These are phyloP conservation scores for Cladosporium austrohemisphaericum DNA, from an alignment of 2,329 filamentous ascomycete genomes.

Conservation along the genomic window DNA sequence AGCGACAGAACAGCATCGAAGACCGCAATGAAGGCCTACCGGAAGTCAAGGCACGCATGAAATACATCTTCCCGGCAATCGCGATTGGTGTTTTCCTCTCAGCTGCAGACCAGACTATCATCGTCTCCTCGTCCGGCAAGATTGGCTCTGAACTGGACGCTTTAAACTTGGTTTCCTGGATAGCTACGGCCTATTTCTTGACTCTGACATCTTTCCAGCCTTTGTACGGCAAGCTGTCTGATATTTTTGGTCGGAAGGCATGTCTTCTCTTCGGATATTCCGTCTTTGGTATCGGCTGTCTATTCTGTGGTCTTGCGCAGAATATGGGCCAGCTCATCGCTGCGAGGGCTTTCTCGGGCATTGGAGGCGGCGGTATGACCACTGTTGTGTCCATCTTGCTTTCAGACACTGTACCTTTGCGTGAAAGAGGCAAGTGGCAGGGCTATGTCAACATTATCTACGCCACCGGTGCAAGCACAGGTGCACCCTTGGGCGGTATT, in stretches of 20 bases:
- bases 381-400: constrained; percentile 86
- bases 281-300: constrained; percentile 62
- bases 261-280: constrained; percentile 62
- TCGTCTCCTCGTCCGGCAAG: constrained; percentile 71
- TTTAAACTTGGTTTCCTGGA: constrained; percentile 71
- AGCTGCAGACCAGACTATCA: constrained; percentile 72
- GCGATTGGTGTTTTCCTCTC: constrained; percentile 66
- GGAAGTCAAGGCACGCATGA: constrained; percentile 49
- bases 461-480: constrained; percentile 63
- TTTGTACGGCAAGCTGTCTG: constrained; percentile 66
- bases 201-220: constrained; percentile 73
- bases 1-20: constrained; percentile 32
- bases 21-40: constrained; percentile 41
- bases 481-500: constrained; percentile 67
- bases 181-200: constrained; percentile 68
- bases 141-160: constrained; percentile 74
- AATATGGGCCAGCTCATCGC: constrained; percentile 64
- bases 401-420: constrained; percentile 68
- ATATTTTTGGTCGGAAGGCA: constrained; percentile 67
- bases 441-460: constrained; percentile 70
- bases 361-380: constrained; percentile 83
- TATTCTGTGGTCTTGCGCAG: constrained; percentile 60
- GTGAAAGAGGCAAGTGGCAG: constrained; percentile 70
- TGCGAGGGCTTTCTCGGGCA: constrained; percentile 60
- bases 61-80: constrained; percentile 59